These are phyloP conservation scores for Tolypocladium pustulatum DNA, from an alignment of 2,329 filamentous ascomycete genomes.

Conservation along the genomic window DNA sequence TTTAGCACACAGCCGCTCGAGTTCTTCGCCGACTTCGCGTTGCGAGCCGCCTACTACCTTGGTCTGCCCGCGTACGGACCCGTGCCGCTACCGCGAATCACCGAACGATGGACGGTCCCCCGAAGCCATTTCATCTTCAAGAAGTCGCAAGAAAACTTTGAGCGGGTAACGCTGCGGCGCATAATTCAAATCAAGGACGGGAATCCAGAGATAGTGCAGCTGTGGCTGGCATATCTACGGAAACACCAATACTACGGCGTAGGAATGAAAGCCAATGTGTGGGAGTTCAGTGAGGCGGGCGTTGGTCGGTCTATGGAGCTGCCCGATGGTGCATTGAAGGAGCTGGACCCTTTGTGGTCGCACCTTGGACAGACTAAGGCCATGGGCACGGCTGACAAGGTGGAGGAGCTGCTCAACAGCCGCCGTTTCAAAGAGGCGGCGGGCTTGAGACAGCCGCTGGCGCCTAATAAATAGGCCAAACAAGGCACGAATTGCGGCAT, in stretches of 20 bases:
- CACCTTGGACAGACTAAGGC: conserved; percentile 43
- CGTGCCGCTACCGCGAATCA: conserved; percentile 73
- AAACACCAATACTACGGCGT: conserved; percentile 94
- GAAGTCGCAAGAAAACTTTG: conserved; percentile 96
- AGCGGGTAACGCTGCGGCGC: conserved; percentile 75
- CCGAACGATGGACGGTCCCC: conserved; percentile 90
- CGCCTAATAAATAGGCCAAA: background rate
- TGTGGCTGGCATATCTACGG: conserved; percentile 86
- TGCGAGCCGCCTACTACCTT: conserved; percentile 91
- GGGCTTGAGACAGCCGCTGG: conserved; percentile 14
- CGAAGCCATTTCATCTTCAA: conserved; percentile 87
- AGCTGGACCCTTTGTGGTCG: conserved; percentile 41
- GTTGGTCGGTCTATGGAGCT: conserved; percentile 14
- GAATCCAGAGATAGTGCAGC: conserved; percentile 74
- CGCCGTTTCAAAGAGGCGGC: conserved; percentile 33
- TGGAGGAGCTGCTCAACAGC: conserved; percentile 45
- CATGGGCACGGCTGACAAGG: conserved; percentile 39
- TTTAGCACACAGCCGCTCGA: conserved; percentile 85
- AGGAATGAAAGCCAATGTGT: conserved; percentile 97
- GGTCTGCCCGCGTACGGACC: conserved; percentile 78
- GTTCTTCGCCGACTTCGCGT: conserved; percentile 88
- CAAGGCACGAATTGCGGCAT: background rate
- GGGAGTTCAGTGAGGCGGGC: conserved; percentile 72
- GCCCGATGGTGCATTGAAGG: conserved; percentile 12
- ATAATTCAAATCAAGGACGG: conserved; percentile 91